phyloP scores from a whole-genome alignment of 2,329 filamentous ascomycete species.

The Didymella pomorum region DNA sequence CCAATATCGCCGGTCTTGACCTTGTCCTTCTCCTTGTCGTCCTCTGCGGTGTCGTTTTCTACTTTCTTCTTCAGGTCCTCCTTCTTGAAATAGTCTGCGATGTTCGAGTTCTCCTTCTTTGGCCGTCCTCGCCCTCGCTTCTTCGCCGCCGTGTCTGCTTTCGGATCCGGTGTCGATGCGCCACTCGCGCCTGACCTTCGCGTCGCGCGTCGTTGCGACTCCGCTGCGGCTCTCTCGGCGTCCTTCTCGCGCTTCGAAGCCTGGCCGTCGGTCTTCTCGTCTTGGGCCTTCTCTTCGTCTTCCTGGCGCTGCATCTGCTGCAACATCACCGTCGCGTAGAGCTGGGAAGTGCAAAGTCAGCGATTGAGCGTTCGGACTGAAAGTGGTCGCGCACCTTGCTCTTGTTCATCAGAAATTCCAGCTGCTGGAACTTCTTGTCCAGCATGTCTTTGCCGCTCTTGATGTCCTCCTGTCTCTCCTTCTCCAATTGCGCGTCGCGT shows the following conservation, averaged over 20 bases:
- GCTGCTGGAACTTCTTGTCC: slow-evolving; percentile 61
- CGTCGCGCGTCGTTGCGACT: slow-evolving; percentile 57
- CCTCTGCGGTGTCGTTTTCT: slow-evolving; percentile 64
- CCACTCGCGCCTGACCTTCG: slow-evolving; percentile 43
- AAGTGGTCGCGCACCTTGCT: slow-evolving; percentile 51
- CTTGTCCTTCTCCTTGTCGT: slow-evolving; percentile 65
- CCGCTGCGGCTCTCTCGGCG: slow-evolving; percentile 57
- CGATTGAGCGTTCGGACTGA: not conserved
- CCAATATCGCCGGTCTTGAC: slow-evolving; percentile 68
- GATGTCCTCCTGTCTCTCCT: slow-evolving; percentile 57
- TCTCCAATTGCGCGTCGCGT: slow-evolving; percentile 54
- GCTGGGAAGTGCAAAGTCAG: slow-evolving; percentile 31
- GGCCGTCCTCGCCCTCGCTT: slow-evolving; percentile 49
- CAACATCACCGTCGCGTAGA: slow-evolving; percentile 62
- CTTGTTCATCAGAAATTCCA: slow-evolving; percentile 62
- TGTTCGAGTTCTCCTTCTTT: slow-evolving; percentile 55
- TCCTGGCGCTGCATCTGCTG: slow-evolving; percentile 62
- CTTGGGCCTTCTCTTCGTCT: slow-evolving; percentile 56
- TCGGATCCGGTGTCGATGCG: slow-evolving; percentile 26
- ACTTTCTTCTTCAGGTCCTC: slow-evolving; percentile 63
- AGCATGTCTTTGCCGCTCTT: slow-evolving; percentile 56
- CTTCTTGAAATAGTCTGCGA: slow-evolving; percentile 69
- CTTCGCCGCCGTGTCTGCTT: slow-evolving; percentile 29
- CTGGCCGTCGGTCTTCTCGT: slow-evolving; percentile 56
- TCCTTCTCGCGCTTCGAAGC: slow-evolving; percentile 57